A percentile compares a stretch with the other conserved stretches of the same genome.
Evolutionary conservation across 2,329 filamentous ascomycete species (phyloP).

Genomic region (Fusarium domesticum): DNA sequence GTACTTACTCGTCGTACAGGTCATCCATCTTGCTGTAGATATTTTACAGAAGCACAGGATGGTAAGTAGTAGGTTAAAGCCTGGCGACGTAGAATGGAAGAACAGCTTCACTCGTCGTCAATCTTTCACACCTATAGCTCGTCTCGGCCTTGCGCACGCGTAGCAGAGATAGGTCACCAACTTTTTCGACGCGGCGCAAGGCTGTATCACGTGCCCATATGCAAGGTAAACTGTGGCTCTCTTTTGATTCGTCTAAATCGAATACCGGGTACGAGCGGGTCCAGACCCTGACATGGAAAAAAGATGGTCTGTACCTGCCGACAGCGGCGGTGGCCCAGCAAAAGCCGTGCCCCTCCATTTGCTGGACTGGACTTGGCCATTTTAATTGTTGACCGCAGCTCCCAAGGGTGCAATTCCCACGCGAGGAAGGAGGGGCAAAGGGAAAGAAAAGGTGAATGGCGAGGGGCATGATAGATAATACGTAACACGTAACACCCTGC

Average conservation of each 20-base stretch:
- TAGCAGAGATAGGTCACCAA: conserved; percentile 21
- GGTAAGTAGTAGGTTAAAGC: conserved; percentile 14
- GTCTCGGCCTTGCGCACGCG: conserved; percentile 24
- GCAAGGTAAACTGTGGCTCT: conserved; percentile 10
- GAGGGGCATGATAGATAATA: not conserved
- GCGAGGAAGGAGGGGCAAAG: conserved; percentile 11
- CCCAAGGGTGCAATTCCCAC: not conserved
- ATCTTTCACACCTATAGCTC: conserved; percentile 20
- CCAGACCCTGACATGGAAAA: conserved; percentile 9
- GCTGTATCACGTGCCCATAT: conserved; percentile 23
- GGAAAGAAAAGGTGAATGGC: not conserved
- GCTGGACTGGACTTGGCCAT: conserved; percentile 12
- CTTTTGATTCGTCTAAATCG: conserved; percentile 6
- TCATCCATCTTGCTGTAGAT: conserved; percentile 69
- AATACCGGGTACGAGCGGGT: conserved; percentile 25
- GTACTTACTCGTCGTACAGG: conserved; percentile 82
- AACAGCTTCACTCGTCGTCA: conserved; percentile 21
- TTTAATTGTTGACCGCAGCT: conserved; percentile 13
- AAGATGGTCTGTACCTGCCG: conserved; percentile 19
- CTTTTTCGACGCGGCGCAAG: conserved; percentile 28
- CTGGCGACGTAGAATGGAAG: conserved; percentile 16
- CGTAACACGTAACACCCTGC: not conserved
- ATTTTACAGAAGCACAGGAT: conserved; percentile 10
- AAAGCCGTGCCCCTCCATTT: conserved; percentile 28
- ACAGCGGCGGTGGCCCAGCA: conserved; percentile 24